phyloP scores from a whole-genome alignment of 495 filamentous ascomycete species.

The Xeromyces bisporus region DNA sequence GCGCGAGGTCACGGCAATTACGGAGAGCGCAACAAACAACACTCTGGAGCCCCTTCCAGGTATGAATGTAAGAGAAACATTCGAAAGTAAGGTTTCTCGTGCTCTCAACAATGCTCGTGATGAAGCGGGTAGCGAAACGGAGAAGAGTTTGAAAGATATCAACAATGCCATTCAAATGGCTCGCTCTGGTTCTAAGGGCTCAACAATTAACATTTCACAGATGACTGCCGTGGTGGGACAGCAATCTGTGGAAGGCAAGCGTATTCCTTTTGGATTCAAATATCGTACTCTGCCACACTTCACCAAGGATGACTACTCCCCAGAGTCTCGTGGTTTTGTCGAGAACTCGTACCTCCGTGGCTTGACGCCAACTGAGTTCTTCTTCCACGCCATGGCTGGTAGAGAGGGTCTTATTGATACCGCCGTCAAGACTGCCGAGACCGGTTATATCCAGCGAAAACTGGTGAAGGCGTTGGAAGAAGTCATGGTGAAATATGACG shows the following conservation, averaged over 20 bases:
- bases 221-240: conserved; percentile 97
- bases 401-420: conserved; percentile 99
- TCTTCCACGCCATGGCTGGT: conserved; percentile 99
- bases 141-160: conserved; percentile 78
- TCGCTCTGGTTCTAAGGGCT: conserved; percentile 89
- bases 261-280: conserved; percentile 98
- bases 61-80: conserved; percentile 97
- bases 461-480: conserved; percentile 97
- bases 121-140: conserved; percentile 77
- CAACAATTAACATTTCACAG: conserved; percentile 96
- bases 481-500: conserved; percentile 93
- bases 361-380: conserved; percentile 89
- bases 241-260: conserved; percentile 94
- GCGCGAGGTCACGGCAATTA: conserved; percentile 55
- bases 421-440: conserved; percentile 97
- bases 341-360: conserved; percentile 98
- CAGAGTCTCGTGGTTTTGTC: conserved; percentile 91
- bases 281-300: conserved; percentile 95
- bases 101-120: conserved; percentile 92
- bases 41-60: conserved; percentile 75
- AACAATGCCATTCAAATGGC: conserved; percentile 97
- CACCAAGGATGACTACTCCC: conserved; percentile 97
- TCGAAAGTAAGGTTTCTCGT: conserved; percentile 87
- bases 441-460: conserved; percentile 96
- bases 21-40: conserved; percentile 62